Evolutionary conservation across 1,284 basidiomycete species (phyloP).

Genomic region (Fomitopsis palustris): DNA sequence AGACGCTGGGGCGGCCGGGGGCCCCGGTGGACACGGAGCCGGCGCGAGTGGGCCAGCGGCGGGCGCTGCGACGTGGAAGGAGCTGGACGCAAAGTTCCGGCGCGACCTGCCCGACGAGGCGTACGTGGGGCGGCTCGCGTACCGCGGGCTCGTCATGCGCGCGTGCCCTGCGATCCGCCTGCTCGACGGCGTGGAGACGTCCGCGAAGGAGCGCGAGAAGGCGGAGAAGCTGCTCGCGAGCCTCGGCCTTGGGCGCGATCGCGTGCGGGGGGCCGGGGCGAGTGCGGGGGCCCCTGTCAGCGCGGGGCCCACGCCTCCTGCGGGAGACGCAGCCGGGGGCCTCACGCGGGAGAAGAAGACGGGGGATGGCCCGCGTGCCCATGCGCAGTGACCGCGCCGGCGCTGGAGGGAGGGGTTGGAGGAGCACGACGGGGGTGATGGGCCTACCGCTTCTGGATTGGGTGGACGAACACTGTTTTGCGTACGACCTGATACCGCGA

Average conservation of each 20-base stretch:
- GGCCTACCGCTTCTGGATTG: neutral
- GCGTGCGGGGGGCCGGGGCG: constrained; percentile 32
- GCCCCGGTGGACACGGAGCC: constrained; percentile 5
- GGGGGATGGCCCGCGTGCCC: neutral
- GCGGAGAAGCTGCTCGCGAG: constrained; percentile 66
- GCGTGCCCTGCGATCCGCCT: constrained; percentile 62
- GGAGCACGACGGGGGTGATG: neutral
- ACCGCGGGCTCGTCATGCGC: constrained; percentile 83
- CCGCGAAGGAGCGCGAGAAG: constrained; percentile 79
- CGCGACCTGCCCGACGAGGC: constrained; percentile 83
- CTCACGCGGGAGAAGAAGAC: constrained; percentile 2
- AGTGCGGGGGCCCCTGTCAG: constrained; percentile 8
- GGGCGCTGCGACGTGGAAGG: constrained; percentile 52
- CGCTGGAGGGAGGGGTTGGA: neutral
- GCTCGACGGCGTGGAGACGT: constrained; percentile 81
- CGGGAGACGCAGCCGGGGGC: neutral
- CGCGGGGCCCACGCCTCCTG: neutral
- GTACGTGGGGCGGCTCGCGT: constrained; percentile 83
- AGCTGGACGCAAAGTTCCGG: constrained; percentile 82
- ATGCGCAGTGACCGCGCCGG: neutral
- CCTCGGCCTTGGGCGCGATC: constrained; percentile 33
- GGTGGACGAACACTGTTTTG: neutral
- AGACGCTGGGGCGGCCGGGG: constrained; percentile 13
- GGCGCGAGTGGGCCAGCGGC: constrained; percentile 15
- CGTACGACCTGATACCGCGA: neutral